Evolutionary conservation across 805 yeast genomes (phyloP), one percentile per base, ranked within the genome.

Genomic region (Debaryomyces castellii): DNA sequence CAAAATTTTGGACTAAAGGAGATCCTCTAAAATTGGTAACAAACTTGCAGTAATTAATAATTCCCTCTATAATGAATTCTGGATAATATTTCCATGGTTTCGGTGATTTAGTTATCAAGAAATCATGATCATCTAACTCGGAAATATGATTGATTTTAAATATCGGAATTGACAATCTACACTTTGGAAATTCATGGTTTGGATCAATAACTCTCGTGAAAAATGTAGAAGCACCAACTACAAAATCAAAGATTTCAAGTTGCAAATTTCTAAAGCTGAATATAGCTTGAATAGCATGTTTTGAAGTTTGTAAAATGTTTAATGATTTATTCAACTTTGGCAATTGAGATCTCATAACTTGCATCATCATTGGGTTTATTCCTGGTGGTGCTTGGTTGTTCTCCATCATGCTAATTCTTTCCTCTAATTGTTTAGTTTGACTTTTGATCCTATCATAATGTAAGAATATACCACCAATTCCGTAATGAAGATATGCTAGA

Each of bases 31-130:
- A 80, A 56, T 76, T 74, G 11, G 81, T 73, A 56, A 86, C 75
- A 57, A 80, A 82, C 48, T 82, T 80, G 46, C 87, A 74, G 60
- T 84, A 88, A 54, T 82, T 83, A 24, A 91, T 77, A 10, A 88
- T 76, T 2, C 95, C 94, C 59, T 94, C 98, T 14, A 94, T 66
- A 39, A 86, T 73, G 57, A 80, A 88, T 63, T 94, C 98, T 0
- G 99, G 99, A 49, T 74, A 85, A 61, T 80, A 87, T 55, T 81
- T 84, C 77, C 92, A 89, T 1, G 94, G 94, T 14, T 64, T 56
- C 4, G 95, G 92, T 0, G 92, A 76, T 49, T 82, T 69, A 8
- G 74, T 66, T 56, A 87, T 77, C 54, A 86, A 70, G 56, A 76
- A 82, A 38, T 85, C 92, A n/a, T 82, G 80, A 62, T 86, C 87